A percentile compares a stretch with the other conserved stretches of the same genome.
Evolutionary conservation across 192 early-diverging fungal species (phyloP).

Genomic region (Backusella australiensis): DNA sequence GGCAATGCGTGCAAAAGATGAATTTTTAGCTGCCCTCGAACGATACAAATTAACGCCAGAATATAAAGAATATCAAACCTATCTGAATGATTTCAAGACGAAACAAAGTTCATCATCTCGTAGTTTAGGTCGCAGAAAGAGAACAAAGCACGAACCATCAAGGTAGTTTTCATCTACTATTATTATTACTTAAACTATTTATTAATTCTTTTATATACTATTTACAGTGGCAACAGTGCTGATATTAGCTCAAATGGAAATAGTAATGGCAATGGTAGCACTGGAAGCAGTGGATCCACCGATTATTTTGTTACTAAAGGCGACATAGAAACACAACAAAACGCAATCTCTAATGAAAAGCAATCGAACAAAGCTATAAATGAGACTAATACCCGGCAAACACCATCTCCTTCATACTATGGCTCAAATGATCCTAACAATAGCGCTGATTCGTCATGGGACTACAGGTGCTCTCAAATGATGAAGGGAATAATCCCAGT

Average conservation of each 20-base stretch:
- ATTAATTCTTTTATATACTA: background rate
- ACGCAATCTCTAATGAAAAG: background rate
- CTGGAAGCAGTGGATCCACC: conserved; percentile 13
- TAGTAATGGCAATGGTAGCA: conserved; percentile 27
- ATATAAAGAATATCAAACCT: conserved; percentile 37
- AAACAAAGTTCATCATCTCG: conserved; percentile 25
- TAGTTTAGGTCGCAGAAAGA: conserved; percentile 12
- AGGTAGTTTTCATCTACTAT: background rate
- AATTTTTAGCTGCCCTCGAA: conserved; percentile 26
- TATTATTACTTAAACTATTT: background rate
- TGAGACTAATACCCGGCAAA: background rate
- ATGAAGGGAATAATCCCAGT: conserved; percentile 10
- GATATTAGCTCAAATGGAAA: conserved; percentile 30
- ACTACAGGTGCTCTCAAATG: background rate
- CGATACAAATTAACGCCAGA: conserved; percentile 26
- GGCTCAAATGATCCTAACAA: background rate
- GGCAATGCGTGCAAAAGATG: conserved; percentile 35
- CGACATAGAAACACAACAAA: background rate
- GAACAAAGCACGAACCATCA: conserved; percentile 9
- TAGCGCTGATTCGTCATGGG: background rate
- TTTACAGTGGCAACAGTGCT: conserved; percentile 27
- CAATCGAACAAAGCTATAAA: background rate
- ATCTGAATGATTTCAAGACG: conserved; percentile 34
- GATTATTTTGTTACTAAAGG: conserved; percentile 10
- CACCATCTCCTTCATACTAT: background rate